Conservation (phyloP, 2,329 filamentous ascomycete species). For the Alternaria arbusti region DNA sequence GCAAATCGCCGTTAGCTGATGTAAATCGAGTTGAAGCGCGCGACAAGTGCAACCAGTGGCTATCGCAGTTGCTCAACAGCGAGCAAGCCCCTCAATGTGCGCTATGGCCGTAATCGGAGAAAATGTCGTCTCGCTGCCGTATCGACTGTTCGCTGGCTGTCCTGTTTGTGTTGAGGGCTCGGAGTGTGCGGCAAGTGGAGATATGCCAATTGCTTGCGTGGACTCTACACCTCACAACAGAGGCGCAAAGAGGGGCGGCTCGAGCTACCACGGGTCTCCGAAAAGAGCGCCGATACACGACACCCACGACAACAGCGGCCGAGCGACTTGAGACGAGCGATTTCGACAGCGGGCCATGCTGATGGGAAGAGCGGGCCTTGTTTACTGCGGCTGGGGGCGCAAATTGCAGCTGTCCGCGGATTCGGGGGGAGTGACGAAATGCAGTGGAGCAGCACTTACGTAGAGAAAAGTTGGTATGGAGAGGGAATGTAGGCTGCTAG, state of each 20-base stretch:
- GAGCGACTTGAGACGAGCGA: conserved; percentile 11
- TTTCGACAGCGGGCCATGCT: conserved; percentile 17
- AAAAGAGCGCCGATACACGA: conserved; percentile 15
- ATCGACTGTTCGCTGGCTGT: background rate
- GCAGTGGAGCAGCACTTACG: conserved; percentile 39
- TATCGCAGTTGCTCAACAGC: conserved; percentile 21
- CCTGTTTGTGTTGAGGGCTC: background rate
- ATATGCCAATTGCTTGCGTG: conserved; percentile 26
- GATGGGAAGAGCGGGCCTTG: conserved; percentile 28
- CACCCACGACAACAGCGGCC: conserved; percentile 12
- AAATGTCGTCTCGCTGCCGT: conserved; percentile 6
- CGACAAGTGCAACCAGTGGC: conserved; percentile 13
- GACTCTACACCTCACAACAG: conserved; percentile 22
- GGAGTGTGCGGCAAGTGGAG: conserved; percentile 10
- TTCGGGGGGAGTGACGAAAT: conserved; percentile 36
- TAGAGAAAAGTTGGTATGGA: conserved; percentile 19
- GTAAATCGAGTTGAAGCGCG: conserved; percentile 16
- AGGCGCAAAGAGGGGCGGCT: conserved; percentile 41
- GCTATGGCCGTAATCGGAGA: conserved; percentile 13
- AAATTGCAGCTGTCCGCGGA: conserved; percentile 34
- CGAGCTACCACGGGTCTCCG: conserved; percentile 23
- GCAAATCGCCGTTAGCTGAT: conserved; percentile 30
- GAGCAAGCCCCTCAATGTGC: conserved; percentile 27
- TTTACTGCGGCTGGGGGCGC: conserved; percentile 32
- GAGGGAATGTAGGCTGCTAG: conserved; percentile 10